Percentiles rank a stretch among this genome's conserved stretches.
Evolutionary conservation across 768 basidiomycete species (phyloP).

Genomic region (Hypholoma fasciculare): DNA sequence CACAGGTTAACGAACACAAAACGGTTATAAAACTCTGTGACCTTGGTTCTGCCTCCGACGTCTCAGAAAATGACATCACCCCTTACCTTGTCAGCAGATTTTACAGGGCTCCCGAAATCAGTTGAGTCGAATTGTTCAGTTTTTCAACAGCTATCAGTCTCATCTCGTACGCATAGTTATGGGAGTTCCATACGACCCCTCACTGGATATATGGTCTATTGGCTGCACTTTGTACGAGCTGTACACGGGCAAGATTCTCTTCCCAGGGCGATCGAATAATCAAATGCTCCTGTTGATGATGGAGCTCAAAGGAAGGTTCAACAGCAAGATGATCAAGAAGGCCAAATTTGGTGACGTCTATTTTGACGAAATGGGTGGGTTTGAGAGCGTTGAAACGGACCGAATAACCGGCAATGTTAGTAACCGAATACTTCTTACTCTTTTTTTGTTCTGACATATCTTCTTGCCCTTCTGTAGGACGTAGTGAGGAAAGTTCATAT

Average conservation of each 20-base stretch:
- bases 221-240: slow-evolving; percentile 97
- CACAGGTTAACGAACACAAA: slow-evolving; percentile 92
- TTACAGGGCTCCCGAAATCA: slow-evolving; percentile 98
- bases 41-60: slow-evolving; percentile 95
- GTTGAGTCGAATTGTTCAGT: slow-evolving; percentile 39
- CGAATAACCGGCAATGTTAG: slow-evolving; percentile 81
- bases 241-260: slow-evolving; percentile 95
- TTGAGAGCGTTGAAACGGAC: slow-evolving; percentile 81
- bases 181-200: slow-evolving; percentile 91
- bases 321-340: slow-evolving; percentile 91
- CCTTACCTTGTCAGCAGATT: slow-evolving; percentile 93
- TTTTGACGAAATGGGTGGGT: slow-evolving; percentile 92
- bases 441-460: background rate
- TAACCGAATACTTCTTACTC: slow-evolving; percentile 17
- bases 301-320: slow-evolving; percentile 84
- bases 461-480: slow-evolving; percentile 50
- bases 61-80: slow-evolving; percentile 93
- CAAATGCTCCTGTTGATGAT: too few species aligned
- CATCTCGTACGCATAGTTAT: slow-evolving; percentile 57
- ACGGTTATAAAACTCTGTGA: slow-evolving; percentile 93
- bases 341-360: slow-evolving; percentile 90
- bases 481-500: slow-evolving; percentile 79
- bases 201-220: slow-evolving; percentile 95
- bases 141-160: background rate
- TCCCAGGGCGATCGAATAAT: slow-evolving; percentile 92